Evolutionary conservation across 2,329 filamentous ascomycete genomes (phyloP), one percentile per base, ranked within the genome.

Genomic region (Epichloe uncinata): DNA sequence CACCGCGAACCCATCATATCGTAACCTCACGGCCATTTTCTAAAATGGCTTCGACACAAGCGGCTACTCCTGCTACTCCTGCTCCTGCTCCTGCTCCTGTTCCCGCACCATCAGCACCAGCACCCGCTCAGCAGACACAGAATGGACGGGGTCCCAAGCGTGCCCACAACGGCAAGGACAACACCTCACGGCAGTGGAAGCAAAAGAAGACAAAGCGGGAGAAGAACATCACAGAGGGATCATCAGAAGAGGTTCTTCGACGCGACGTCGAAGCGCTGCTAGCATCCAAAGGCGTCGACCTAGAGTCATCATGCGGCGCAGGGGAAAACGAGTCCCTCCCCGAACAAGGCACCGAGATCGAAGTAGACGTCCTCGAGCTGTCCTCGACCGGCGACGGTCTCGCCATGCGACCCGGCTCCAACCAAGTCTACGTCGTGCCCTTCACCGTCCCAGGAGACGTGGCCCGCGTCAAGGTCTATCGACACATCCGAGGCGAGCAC

Each of bases 311-410:
- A 7, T 16, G n/a, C 13, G 33, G 49, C 57, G 12, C 51, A 56
- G 37, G 64, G 6, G 61, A 63, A 4, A 54, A 52, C 2, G 63
- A 65, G 26, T 51, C 62, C 1, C 68, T 89, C 2, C 85, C 86
- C 1, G 78, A 83, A 56, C 73, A 73, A 38, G 85, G 85, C 52
- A 77, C 80, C 5, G 87, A 95, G 63, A 79, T 93, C 40, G 83
- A 95, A 48, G 78, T 97, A 40, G 81, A 84, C n/a, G 82, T 97
- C 51, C 67, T 81, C 6, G 80, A 86, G 56, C 73, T 97, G 35
- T 95, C 91, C 0, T 97, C 91, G 0, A 95, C 87, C 0, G 93
- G 93, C 48, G 93, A 97, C 58, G 93, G 88, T 3, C 76, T 98
- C 50, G 93, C 86, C 4, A 72, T 87, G 51, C 77, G 79, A n/a